Conservation (phyloP, 176 grass and related monocot species). For the Zizania latifolia region DNA sequence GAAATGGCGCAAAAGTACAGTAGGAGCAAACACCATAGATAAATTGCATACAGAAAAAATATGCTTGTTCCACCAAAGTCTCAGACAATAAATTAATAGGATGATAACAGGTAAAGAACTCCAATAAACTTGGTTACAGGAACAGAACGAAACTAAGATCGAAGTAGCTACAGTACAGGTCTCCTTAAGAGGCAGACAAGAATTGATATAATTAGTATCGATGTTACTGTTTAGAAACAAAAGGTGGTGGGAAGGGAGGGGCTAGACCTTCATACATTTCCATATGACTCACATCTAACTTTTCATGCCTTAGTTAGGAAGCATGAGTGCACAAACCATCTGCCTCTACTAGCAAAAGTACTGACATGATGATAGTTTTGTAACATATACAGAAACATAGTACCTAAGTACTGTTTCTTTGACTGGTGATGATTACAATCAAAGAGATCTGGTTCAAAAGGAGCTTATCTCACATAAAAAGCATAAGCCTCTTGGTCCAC, state of each 20-base stretch:
- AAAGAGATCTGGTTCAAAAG: slow-evolving; percentile 49
- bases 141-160: slow-evolving; percentile 2
- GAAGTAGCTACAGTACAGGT: slow-evolving; percentile 13
- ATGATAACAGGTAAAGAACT: not conserved
- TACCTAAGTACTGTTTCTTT: slow-evolving; percentile 39
- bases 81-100: not conserved
- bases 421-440: slow-evolving; percentile 44
- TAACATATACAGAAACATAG: slow-evolving; percentile 32
- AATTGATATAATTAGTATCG: not conserved
- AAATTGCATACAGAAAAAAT: not conserved
- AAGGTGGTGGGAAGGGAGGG: not conserved
- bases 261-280: not conserved
- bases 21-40: not conserved
- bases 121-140: not conserved
- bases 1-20: not conserved
- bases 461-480: slow-evolving; percentile 43
- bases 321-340: slow-evolving; percentile 5
- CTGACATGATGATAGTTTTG: slow-evolving; percentile 27
- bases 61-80: not conserved
- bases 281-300: slow-evolving; percentile 5
- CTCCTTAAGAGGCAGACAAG: not conserved
- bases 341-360: slow-evolving; percentile 26
- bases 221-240: slow-evolving; percentile 13
- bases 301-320: slow-evolving; percentile 19
- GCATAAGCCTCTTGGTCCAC: slow-evolving; percentile 28